Evolutionary conservation across 164 flowering plant species (phyloP).

Genomic region (Liriodendron chinense): DNA sequence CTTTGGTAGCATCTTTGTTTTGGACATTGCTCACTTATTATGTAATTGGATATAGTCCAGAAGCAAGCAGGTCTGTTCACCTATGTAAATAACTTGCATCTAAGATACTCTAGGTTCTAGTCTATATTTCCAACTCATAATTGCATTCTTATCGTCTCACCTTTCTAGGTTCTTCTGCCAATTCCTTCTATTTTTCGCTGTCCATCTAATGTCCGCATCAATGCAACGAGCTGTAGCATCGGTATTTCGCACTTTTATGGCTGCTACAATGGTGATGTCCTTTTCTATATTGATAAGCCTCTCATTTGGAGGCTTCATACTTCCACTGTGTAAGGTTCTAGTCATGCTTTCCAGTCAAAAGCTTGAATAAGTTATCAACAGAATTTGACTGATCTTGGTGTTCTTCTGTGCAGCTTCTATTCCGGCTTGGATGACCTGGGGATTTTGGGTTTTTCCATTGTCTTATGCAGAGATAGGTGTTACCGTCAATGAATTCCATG

Average conservation of each 20-base stretch:
- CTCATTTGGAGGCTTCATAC: constrained; percentile 37
- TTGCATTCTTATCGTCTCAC: background rate
- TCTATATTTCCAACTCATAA: background rate
- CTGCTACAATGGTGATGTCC: background rate
- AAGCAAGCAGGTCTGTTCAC: constrained; percentile 7
- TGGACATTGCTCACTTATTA: constrained; percentile 11
- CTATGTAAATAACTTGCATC: no score
- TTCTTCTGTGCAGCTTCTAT: constrained; percentile 14
- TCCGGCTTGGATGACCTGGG: constrained; percentile 40
- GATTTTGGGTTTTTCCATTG: constrained; percentile 47
- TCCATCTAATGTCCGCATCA: constrained; percentile 2
- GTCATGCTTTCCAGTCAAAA: background rate
- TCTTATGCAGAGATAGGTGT: constrained; percentile 36
- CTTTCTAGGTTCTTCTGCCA: constrained; percentile 52
- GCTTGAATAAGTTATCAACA: background rate
- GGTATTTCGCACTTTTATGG: constrained; percentile 4
- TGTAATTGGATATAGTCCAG: constrained; percentile 15
- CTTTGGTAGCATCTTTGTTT: constrained; percentile 1
- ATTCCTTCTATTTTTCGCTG: constrained; percentile 24
- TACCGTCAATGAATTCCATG: constrained; percentile 39
- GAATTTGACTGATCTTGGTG: constrained; percentile 3
- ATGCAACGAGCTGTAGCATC: background rate
- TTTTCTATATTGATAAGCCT: constrained; percentile 14
- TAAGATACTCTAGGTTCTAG: background rate
- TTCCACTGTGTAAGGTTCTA: constrained; percentile 27